These are phyloP conservation scores for Fusarium drepaniforme DNA, from an alignment of 2,329 filamentous ascomycete genomes.

Conservation along the genomic window DNA sequence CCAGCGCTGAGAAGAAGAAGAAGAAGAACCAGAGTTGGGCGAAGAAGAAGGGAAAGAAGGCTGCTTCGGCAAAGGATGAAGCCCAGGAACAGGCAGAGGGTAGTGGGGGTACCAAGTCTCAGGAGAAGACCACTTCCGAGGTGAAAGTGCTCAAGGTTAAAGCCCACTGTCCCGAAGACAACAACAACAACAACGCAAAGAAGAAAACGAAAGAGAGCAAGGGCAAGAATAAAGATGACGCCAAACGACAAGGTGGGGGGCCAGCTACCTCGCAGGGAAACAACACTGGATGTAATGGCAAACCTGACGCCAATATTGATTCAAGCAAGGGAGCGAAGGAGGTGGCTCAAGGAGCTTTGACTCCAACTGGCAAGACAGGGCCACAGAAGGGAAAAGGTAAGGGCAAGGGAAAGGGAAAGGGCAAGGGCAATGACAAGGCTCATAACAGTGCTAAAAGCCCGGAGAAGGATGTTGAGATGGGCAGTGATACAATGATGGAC, in stretches of 20 bases:
- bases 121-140: background rate
- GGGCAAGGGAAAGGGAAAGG: too few species aligned
- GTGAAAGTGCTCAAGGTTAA: background rate
- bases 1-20: background rate
- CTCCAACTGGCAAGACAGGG: background rate
- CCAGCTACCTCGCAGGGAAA: too few species aligned
- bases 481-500: background rate
- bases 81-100: background rate
- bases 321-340: too few species aligned
- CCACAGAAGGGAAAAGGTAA: background rate
- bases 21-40: background rate
- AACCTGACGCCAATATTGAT: background rate
- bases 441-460: background rate
- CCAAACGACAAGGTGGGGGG: background rate
- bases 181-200: background rate
- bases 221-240: background rate
- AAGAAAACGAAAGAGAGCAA: background rate
- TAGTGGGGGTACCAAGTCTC: background rate
- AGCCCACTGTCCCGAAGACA: background rate
- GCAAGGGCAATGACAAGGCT: background rate
- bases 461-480: background rate
- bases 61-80: background rate
- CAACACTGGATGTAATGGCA: background rate
- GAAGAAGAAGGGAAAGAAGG: background rate
- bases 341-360: background rate